Evolutionary conservation across 2,329 filamentous ascomycete genomes (phyloP).

Genomic region (Onygenales sp.): DNA sequence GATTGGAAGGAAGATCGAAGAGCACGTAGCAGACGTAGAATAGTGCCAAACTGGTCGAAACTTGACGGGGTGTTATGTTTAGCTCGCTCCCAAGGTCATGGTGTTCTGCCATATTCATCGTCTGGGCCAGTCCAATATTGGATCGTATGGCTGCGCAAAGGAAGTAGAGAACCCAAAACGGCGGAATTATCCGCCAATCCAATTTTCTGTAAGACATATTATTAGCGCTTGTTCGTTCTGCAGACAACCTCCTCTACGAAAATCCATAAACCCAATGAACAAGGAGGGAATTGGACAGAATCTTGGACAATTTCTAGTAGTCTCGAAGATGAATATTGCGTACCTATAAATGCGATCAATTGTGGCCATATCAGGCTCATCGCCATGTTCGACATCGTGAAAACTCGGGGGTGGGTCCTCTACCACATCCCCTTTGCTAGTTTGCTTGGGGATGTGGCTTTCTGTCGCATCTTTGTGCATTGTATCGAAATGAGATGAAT

Average conservation of each 20-base stretch:
- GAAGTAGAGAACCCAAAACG: conserved; percentile 87
- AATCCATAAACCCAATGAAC: background rate
- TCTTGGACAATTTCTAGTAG: background rate
- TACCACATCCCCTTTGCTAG: background rate
- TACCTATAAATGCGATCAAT: conserved; percentile 32
- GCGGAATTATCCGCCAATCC: conserved; percentile 53
- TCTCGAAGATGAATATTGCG: background rate
- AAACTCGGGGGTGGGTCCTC: background rate
- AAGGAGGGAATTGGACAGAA: background rate
- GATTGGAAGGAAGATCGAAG: conserved; percentile 80
- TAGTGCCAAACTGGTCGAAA: conserved; percentile 73
- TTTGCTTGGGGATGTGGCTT: background rate
- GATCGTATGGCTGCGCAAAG: conserved; percentile 85
- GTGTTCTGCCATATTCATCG: conserved; percentile 64
- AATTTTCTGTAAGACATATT: conserved; percentile 37
- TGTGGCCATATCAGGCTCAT: conserved; percentile 22
- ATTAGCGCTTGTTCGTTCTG: background rate
- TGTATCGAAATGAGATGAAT: background rate
- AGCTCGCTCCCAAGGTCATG: conserved; percentile 71
- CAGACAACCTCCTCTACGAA: background rate
- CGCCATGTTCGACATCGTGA: conserved; percentile 14
- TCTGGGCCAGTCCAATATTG: conserved; percentile 88
- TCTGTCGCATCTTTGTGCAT: background rate
- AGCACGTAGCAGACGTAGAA: conserved; percentile 91
- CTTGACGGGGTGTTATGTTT: conserved; percentile 60